phyloP scores from a whole-genome alignment of 2,329 filamentous ascomycete genomes.

The Mycocentrospora acerina region DNA sequence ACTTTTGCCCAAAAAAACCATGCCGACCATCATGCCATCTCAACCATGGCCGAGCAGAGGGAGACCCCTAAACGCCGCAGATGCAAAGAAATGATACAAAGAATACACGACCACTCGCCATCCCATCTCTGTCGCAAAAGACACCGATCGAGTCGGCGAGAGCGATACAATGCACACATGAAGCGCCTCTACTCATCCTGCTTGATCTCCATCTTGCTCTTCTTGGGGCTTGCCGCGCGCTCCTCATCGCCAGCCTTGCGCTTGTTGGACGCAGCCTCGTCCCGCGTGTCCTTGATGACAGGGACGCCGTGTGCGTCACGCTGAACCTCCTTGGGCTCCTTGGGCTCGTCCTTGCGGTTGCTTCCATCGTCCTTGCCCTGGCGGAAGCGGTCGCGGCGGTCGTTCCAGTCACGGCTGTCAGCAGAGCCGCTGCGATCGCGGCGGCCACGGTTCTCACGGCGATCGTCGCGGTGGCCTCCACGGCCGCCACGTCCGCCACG shows the following conservation, averaged over 20 bases:
- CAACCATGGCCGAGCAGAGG: no score
- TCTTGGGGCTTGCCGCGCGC: slow-evolving; percentile 26
- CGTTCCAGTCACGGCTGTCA: slow-evolving; percentile 30
- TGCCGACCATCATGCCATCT: no score
- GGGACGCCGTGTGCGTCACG: slow-evolving; percentile 30
- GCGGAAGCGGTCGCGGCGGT: slow-evolving; percentile 38
- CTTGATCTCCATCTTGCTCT: slow-evolving; percentile 39
- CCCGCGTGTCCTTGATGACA: slow-evolving; percentile 25
- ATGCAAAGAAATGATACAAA: no score
- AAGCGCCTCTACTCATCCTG: slow-evolving; percentile 26
- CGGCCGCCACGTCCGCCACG: slow-evolving; percentile 28
- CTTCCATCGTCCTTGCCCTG: slow-evolving; percentile 28
- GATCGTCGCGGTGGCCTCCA: slow-evolving; percentile 26
- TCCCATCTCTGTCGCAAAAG: no score
- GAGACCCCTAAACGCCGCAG: no score
- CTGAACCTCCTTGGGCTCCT: slow-evolving; percentile 19
- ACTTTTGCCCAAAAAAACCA: no score
- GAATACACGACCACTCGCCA: no score
- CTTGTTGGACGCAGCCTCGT: slow-evolving; percentile 30
- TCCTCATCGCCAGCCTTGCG: slow-evolving; percentile 34
- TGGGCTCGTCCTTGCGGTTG: slow-evolving; percentile 20
- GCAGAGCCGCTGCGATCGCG: slow-evolving; percentile 27
- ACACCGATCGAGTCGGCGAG: no score
- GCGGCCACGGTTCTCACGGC: slow-evolving; percentile 15
- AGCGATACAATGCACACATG: no score